Base-by-base conservation (phyloP, 2,329 filamentous ascomycete species). In the Penicillium crustosum region DNA sequence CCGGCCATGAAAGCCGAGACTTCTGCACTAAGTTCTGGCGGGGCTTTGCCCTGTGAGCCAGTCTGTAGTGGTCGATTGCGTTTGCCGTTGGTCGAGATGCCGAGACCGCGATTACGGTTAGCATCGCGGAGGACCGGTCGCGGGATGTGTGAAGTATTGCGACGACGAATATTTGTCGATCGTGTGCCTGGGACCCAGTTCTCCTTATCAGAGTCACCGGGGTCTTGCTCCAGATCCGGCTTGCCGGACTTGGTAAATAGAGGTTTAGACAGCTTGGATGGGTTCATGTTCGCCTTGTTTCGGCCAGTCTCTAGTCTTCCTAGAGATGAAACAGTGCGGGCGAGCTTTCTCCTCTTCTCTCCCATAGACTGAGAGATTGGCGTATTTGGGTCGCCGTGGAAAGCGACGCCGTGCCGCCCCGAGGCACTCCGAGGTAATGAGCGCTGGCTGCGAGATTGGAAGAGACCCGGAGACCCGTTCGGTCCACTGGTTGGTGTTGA, bases 131-230 rank as follows among this genome's bases (percentile, higher is more conserved):
- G 72, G 6, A 79, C 73, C 25, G 77, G 71, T 29, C 79, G 71
- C 23, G 67, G 66, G 12, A 63, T 62, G 29, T 72, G 67, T n/a
- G 67, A 68, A 25, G 65, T 61, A 21, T 64, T 66, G 5, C 70
- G 69, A 36, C 73, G 73, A 53, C 73, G 74, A 41, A 70, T 83
- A 38, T 71, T 69, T 12, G 75, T 70, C 19, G 67, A 63, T 36
- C 74, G 73, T 23, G 78, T 81, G 4, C 79, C 79, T 2, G 83
- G 83, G 41, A 82, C 75, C 85, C 91, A 95, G 70, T 97, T 97
- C 78, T 97, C 93, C 77, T 97, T 97, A 73, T 97, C 93, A 1
- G 91, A 96, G 68, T 96, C 93, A 49, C 86, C 81, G 73, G 77
- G 84, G 17, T 84, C 71, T 66, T 79, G 66, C 74, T 79, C 74